Percentiles rank a stretch among this genome's conserved stretches.
phyloP scores from a whole-genome alignment of 2,329 filamentous ascomycete genomes.

The Arthroderma sp. region DNA sequence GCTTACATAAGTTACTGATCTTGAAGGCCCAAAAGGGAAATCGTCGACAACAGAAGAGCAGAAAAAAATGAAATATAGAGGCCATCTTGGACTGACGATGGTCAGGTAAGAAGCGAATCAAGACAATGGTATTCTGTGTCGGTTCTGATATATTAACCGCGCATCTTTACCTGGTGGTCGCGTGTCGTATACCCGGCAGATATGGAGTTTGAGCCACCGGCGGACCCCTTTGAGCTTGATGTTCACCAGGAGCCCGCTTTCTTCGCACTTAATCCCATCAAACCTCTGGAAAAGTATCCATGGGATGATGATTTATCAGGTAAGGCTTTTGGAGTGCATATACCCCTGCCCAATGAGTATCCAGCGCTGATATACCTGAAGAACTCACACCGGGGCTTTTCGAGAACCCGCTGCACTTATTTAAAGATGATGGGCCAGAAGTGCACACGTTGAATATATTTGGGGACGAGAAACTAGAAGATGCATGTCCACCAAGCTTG shows the following conservation, averaged over 20 bases:
- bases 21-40: neutral
- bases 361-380: neutral
- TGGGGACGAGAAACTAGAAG: constrained; percentile 18
- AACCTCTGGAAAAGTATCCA: constrained; percentile 25
- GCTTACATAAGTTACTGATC: neutral
- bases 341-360: neutral
- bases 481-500: constrained; percentile 15
- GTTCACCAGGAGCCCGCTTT: constrained; percentile 29
- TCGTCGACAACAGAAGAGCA: neutral
- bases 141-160: neutral
- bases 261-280: constrained; percentile 28
- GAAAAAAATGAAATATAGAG: neutral
- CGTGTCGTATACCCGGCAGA: neutral
- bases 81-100: neutral
- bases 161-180: neutral
- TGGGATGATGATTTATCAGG: constrained; percentile 28
- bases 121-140: neutral
- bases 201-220: constrained; percentile 14
- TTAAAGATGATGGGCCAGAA: constrained; percentile 19
- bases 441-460: constrained; percentile 27
- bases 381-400: constrained; percentile 17
- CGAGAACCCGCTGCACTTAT: constrained; percentile 15
- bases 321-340: too few species aligned
- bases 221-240: constrained; percentile 22
- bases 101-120: neutral